phyloP scores from a whole-genome alignment of 2,329 filamentous ascomycete species.

The Pseudogymnoascus sp. region DNA sequence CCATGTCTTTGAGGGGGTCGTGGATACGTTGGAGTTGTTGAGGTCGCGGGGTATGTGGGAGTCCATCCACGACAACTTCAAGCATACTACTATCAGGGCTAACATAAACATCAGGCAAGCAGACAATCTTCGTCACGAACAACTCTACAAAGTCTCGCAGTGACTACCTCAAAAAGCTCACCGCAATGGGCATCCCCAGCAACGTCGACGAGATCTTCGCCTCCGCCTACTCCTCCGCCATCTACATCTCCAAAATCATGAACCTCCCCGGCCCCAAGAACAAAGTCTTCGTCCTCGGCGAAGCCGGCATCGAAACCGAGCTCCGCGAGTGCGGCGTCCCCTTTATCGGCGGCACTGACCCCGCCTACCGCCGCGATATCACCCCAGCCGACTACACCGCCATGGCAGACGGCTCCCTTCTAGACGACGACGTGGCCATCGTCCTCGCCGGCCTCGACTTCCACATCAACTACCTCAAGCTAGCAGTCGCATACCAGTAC shows the following conservation, averaged over 20 bases:
- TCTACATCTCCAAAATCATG: slow-evolving; percentile 93
- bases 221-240: slow-evolving; percentile 86
- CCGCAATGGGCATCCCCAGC: slow-evolving; percentile 68
- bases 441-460: slow-evolving; percentile 89
- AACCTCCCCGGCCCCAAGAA: slow-evolving; percentile 67
- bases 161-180: slow-evolving; percentile 90
- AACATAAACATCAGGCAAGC: slow-evolving; percentile 56
- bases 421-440: slow-evolving; percentile 83
- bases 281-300: slow-evolving; percentile 91
- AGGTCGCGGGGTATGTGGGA: slow-evolving; percentile 61
- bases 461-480: slow-evolving; percentile 91
- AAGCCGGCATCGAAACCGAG: slow-evolving; percentile 85
- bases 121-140: slow-evolving; percentile 93
- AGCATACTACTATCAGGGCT: slow-evolving; percentile 2
- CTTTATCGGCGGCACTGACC: slow-evolving; percentile 82
- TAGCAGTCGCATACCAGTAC: slow-evolving; percentile 78
- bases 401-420: slow-evolving; percentile 63
- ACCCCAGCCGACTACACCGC: slow-evolving; percentile 69
- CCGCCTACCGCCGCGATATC: slow-evolving; percentile 66
- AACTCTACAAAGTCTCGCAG: slow-evolving; percentile 94
- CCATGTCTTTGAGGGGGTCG: slow-evolving; percentile 73
- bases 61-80: not conserved
- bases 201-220: slow-evolving; percentile 88
- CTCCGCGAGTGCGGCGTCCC: slow-evolving; percentile 69
- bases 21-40: slow-evolving; percentile 77